These are phyloP conservation scores for Kwoniella europaea DNA, from an alignment of 768 basidiomycete species.

Conservation along the genomic window DNA sequence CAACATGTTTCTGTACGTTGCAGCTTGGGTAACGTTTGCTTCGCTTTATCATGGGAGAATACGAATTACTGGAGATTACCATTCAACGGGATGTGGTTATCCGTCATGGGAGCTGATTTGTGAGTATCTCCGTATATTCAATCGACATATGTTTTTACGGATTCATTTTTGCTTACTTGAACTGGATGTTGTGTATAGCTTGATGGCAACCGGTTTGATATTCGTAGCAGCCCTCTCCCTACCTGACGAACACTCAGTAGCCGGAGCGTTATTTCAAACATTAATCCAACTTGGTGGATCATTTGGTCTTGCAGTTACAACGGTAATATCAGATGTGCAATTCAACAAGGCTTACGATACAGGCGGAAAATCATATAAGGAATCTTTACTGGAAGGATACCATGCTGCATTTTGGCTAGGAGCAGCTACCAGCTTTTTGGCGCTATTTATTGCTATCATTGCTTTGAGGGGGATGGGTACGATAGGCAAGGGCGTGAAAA, in stretches of 20 bases:
- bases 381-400: constrained; percentile 36
- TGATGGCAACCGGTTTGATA: constrained; percentile 51
- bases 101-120: constrained; percentile 53
- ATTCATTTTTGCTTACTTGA: not conserved
- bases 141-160: not conserved
- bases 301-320: constrained; percentile 49
- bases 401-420: constrained; percentile 53
- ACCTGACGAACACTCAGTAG: constrained; percentile 47
- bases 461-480: constrained; percentile 49
- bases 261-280: constrained; percentile 51
- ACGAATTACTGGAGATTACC: constrained; percentile 44
- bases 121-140: not conserved
- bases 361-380: constrained; percentile 17
- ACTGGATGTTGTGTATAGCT: constrained; percentile 21
- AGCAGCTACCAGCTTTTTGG: constrained; percentile 41
- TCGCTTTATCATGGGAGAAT: constrained; percentile 35
- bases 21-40: constrained; percentile 43
- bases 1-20: not conserved
- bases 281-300: constrained; percentile 49
- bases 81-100: constrained; percentile 36
- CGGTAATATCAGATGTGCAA: constrained; percentile 40
- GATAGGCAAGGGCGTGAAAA: constrained; percentile 28
- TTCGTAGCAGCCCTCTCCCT: constrained; percentile 47
- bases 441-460: constrained; percentile 36
- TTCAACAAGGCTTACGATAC: constrained; percentile 18